Evolutionary conservation across 176 grass and related monocot species (phyloP).

Genomic region (Zea mays): Zm-B73-REFERENCE-NAM-5.0 NC_050102.1:11355001-11355500

Average conservation of each 20-base stretch:
- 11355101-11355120: background rate
- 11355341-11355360: background rate
- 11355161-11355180: conserved; percentile 80
- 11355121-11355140: conserved; percentile 1
- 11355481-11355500: conserved; percentile 9
- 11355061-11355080: conserved; percentile 85
- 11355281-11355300: background rate
- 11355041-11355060: conserved; percentile 85
- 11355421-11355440: conserved; percentile 35
- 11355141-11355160: conserved; percentile 65
- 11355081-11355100: background rate
- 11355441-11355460: conserved; percentile 34
- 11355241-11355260: conserved; percentile 79
- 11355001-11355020: conserved; percentile 99
- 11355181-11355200: conserved; percentile 86
- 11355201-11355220: conserved; percentile 96
- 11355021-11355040: conserved; percentile 91
- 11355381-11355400: conserved; percentile 18
- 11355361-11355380: background rate
- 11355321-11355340: background rate
- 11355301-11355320: background rate
- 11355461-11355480: conserved; percentile 24
- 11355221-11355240: conserved; percentile 90
- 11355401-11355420: conserved; percentile 17
- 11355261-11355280: conserved; percentile 64